Conservation (phyloP, 192 early-diverging fungal species). For the Backusella parvicylindrica region DNA sequence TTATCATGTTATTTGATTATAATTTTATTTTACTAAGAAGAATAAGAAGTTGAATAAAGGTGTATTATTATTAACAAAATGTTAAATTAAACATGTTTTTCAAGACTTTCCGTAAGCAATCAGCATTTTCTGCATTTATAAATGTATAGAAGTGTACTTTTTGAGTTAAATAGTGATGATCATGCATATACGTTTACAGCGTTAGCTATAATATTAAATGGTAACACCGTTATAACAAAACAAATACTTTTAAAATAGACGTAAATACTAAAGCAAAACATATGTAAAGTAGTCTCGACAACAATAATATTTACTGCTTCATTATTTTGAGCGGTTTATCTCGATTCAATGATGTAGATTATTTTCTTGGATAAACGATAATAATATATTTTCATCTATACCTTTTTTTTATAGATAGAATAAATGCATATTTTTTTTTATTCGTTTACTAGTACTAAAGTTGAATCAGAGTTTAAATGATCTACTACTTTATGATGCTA, state of each 20-base stretch:
- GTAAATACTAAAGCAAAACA: neutral
- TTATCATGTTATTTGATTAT: conserved; percentile 60
- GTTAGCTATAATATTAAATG: neutral
- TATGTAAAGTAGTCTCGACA: neutral
- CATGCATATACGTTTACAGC: too few species aligned
- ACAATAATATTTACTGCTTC: neutral
- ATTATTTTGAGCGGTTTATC: neutral
- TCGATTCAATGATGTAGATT: neutral
- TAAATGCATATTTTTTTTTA: neutral
- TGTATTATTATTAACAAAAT: neutral
- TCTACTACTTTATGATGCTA: neutral
- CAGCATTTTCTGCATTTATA: neutral
- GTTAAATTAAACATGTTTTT: neutral
- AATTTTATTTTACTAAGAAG: conserved; percentile 54
- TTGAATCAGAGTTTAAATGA: neutral
- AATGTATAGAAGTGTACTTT: neutral
- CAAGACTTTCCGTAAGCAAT: neutral
- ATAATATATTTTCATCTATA: neutral
- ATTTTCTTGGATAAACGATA: neutral
- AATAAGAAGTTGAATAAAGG: neutral
- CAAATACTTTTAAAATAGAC: neutral
- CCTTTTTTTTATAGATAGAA: neutral
- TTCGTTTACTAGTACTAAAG: neutral
- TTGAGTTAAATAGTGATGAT: neutral
- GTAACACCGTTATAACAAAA: neutral